Conservation (phyloP, 305 asterid genomes). For the Solanum chacoense region DNA sequence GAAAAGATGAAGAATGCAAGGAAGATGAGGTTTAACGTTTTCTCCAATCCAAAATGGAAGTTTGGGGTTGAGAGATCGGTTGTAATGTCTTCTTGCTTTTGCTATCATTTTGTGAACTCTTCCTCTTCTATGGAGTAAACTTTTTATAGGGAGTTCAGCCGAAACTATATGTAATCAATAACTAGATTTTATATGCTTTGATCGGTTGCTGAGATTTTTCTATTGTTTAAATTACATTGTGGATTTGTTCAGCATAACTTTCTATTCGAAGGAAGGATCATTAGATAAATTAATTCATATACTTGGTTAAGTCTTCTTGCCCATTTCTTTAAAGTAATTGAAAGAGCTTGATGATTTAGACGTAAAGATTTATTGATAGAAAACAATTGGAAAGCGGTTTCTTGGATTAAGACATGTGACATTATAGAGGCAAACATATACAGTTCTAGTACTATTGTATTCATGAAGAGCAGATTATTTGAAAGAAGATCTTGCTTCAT, state of each 20-base stretch:
- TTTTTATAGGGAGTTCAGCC: not conserved
- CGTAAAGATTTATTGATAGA: not conserved
- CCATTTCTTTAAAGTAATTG: not conserved
- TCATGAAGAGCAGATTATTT: not conserved
- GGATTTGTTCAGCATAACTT: not conserved
- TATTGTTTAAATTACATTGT: not conserved
- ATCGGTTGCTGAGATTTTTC: not conserved
- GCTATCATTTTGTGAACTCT: not conserved
- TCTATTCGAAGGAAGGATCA: not conserved
- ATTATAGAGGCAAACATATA: not conserved
- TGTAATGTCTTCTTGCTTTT: not conserved
- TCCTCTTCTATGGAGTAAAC: not conserved
- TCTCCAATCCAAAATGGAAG: not conserved
- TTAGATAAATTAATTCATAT: not conserved
- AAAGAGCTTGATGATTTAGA: not conserved
- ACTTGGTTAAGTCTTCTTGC: not conserved
- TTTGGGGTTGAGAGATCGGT: not conserved
- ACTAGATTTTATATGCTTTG: not conserved
- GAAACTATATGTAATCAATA: not conserved
- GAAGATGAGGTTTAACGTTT: not conserved
- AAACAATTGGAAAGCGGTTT: not conserved
- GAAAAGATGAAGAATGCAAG: not conserved
- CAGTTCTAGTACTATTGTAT: not conserved
- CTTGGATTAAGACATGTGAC: not conserved
- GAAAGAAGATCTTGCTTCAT: not conserved